A percentile compares a stretch with the other conserved stretches of the same genome.
Conservation (phyloP, 805 yeast genomes). For the Kuraishia cidri region DNA sequence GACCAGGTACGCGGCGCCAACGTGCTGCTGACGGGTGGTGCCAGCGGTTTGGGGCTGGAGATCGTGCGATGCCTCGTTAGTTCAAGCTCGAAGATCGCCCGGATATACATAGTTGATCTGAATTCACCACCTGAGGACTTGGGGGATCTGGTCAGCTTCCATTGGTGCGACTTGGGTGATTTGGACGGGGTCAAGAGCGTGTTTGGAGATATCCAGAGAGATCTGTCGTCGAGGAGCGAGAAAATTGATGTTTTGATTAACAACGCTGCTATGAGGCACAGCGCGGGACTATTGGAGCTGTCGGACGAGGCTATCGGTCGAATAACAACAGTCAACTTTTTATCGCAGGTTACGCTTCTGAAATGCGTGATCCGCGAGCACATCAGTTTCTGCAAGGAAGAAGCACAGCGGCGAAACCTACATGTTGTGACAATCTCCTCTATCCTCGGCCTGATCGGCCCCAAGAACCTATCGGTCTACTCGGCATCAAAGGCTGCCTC, state of each 20-base stretch:
- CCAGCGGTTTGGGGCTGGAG: slow-evolving; percentile 38
- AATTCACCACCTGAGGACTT: not conserved
- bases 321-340: slow-evolving; percentile 29
- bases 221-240: slow-evolving; percentile 8
- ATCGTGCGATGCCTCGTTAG: slow-evolving; percentile 19
- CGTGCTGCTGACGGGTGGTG: slow-evolving; percentile 42
- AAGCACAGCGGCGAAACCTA: slow-evolving; percentile 13
- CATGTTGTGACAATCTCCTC: slow-evolving; percentile 36
- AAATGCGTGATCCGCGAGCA: slow-evolving; percentile 16
- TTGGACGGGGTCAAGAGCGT: slow-evolving; percentile 9
- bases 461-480: slow-evolving; percentile 35
- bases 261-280: slow-evolving; percentile 41
- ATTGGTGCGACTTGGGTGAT: slow-evolving; percentile 14
- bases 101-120: not conserved
- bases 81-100: not conserved
- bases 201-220: slow-evolving; percentile 13
- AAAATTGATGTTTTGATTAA: slow-evolving; percentile 27
- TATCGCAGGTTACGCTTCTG: slow-evolving; percentile 33
- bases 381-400: slow-evolving; percentile 23
- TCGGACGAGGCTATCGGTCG: slow-evolving; percentile 12
- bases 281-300: slow-evolving; percentile 18
- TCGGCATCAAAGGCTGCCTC: slow-evolving; percentile 40
- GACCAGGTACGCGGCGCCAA: slow-evolving; percentile 6
- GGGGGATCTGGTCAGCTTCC: not conserved
- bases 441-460: slow-evolving; percentile 38